Evolutionary conservation across 2,329 filamentous ascomycete species (phyloP), one percentile per base, ranked within the genome.

Genomic region (Hirsutella rhossiliensis): DNA sequence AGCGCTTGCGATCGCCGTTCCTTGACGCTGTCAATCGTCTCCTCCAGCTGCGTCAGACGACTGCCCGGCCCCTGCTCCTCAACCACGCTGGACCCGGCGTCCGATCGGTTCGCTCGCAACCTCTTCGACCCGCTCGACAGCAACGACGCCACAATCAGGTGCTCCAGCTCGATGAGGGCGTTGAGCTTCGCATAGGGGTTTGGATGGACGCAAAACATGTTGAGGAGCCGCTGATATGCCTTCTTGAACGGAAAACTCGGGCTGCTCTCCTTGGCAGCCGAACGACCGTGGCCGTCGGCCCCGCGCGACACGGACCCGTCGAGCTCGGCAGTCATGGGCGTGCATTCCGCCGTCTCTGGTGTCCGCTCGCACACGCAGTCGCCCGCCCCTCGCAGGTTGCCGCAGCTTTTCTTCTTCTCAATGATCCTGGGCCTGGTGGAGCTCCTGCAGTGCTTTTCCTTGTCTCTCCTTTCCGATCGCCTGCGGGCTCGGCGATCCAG

Each of bases 101-200:
- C 62, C 2, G 63, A 63, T 18, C 60, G 53, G 34, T 59, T 65
- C 55, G 61, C 63, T 41, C 59, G 55, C 3, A 59, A 51, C 41
- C 56, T 59, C 48, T 58, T 64, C 4, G 61, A 54, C 11, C 58
- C 56, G 36, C 48, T 64, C 3, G 60, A 58, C 23, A 59, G 48
- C 29, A 90, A 64, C 0, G 84, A 90, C 1, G 85, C 84, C 23
- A 85, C 69, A 45, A 94, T 86, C 39, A 98, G 73, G 37, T 83
- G 78, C 56, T 94, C 82, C 5, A 98, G 72, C 59, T 96, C 87
- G 48, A 83, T 80, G 5, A 97, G 69, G 0, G 86, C 83, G 50
- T 83, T 82, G 12, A 98, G 73, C 62, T 98, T 98, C 19, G 78
- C 75, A 52, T 84, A 84, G 0, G 92, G 92, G 56, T 92, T 94